phyloP scores from a whole-genome alignment of 352 stramenopile species.

The Phytophthora idaei region DNA sequence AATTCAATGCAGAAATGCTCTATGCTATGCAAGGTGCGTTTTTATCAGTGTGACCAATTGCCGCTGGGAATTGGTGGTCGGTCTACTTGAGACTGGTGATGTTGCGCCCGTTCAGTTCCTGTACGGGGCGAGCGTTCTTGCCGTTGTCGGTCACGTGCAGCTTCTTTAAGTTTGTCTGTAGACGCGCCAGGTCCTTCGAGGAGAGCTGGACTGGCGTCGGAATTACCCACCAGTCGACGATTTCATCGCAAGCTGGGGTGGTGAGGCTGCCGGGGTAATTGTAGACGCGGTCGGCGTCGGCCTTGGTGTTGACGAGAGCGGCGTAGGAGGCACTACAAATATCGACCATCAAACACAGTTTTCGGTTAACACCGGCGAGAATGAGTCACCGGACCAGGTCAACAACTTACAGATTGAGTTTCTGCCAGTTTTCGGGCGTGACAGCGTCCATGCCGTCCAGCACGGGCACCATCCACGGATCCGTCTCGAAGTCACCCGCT shows the following conservation, averaged over 20 bases:
- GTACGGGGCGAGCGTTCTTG: conserved; percentile 47
- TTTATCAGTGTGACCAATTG: no score
- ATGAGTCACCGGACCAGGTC: no score
- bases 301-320: conserved; percentile 20
- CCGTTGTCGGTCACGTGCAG: conserved; percentile 47
- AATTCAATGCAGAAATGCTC: no score
- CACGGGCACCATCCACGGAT: conserved; percentile 35
- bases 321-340: conserved; percentile 25
- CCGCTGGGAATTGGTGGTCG: no score
- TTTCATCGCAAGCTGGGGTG: conserved; percentile 57
- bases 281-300: conserved; percentile 32
- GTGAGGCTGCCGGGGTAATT: conserved; percentile 77
- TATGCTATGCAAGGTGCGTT: no score
- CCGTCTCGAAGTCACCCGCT: conserved; percentile 11
- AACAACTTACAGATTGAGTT: conserved; percentile 29
- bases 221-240: conserved; percentile 73
- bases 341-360: no score
- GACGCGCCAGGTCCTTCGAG: conserved; percentile 29
- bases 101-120: conserved; percentile 43
- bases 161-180: conserved; percentile 38
- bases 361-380: no score
- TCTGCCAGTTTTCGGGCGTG: conserved; percentile 6
- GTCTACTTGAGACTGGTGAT: conserved; percentile 2
- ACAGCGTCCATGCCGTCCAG: conserved; percentile 33
- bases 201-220: conserved; percentile 53